Percentiles rank a stretch among this genome's conserved stretches.
Conservation (phyloP, 345 rosid species). For the Eutrema yunnanense region DNA sequence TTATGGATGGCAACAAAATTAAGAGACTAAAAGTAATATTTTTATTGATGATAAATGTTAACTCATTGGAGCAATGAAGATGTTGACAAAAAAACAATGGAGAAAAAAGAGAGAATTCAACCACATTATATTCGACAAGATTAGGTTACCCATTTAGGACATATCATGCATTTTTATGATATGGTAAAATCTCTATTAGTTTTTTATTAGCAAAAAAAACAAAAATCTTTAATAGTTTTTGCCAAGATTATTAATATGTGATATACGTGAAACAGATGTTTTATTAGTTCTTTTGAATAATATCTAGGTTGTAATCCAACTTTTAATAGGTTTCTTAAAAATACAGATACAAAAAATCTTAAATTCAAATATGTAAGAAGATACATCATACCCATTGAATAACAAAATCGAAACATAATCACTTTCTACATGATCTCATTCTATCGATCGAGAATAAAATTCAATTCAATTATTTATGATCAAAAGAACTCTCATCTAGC, state of each 20-base stretch:
- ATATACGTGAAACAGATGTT: neutral
- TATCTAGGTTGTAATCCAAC: neutral
- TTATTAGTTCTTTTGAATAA: neutral
- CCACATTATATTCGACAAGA: neutral
- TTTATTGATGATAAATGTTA: neutral
- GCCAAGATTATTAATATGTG: neutral
- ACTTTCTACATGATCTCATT: neutral
- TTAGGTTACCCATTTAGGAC: neutral
- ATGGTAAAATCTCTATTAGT: neutral
- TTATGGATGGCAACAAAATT: neutral
- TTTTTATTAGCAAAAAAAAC: too few relatives aligned
- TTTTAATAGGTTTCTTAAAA: neutral
- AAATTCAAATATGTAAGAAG: conserved; percentile 1
- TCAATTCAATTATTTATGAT: neutral
- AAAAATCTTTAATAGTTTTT: neutral
- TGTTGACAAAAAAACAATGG: neutral
- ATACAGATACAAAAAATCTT: neutral
- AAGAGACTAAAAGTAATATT: neutral
- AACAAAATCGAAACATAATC: neutral
- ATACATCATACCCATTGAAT: neutral
- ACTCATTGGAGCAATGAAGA: neutral
- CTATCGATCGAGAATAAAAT: neutral
- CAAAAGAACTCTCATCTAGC: neutral
- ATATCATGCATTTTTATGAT: neutral
- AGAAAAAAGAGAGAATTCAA: neutral